Evolutionary conservation across 805 yeast species (phyloP), one percentile per base, ranked within the genome.

Genomic region (Zygotorulaspora sp.): DNA sequence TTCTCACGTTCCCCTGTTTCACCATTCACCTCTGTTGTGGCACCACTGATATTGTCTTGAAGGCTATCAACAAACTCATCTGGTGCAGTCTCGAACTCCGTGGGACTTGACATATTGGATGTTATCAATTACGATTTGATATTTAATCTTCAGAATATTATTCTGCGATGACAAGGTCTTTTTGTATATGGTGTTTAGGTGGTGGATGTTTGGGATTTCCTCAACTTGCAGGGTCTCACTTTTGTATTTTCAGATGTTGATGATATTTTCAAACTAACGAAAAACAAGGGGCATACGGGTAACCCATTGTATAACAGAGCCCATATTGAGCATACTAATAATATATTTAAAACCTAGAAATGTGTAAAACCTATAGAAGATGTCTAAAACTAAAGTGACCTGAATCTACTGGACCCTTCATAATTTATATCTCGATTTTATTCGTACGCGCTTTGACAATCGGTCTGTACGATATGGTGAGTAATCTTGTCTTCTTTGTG

Each of bases 1-100:
- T 18, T 21, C 6, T 17, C 40, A 4, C 13, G 26, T 21, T 12
- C 39, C 20, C 20, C 6, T 10, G 39, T 20, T 15, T n/a, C 40
- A 20, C 15, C 30, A 16, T 23, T 29, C 6, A 19, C 14, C 14
- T n/a, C 26, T 12, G 24, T 17, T 10, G 31, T 18, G 6, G 24
- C 36, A 15, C 26, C 32, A 10, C 12, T 23, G 22, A 38, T 28
- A 10, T 39, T 41, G 12, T 36, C 18, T 25, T 45, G 50, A 24
- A 49, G 16, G 5, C 57, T 51, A 40, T 53, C 58, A 9, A 49
- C 57, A 33, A 41, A 55, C 32, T 47, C 47, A 32, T 49, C 58
- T n/a, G 51, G 44, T 19, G 59, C 55, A 13, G 55, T 48, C 15
- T 49, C 58, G 36, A 50, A 55, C 31, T 54, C 60, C 25, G 48